Base-by-base conservation (phyloP, 148 eudicot species). In the Camellia granthamiana region DNA sequence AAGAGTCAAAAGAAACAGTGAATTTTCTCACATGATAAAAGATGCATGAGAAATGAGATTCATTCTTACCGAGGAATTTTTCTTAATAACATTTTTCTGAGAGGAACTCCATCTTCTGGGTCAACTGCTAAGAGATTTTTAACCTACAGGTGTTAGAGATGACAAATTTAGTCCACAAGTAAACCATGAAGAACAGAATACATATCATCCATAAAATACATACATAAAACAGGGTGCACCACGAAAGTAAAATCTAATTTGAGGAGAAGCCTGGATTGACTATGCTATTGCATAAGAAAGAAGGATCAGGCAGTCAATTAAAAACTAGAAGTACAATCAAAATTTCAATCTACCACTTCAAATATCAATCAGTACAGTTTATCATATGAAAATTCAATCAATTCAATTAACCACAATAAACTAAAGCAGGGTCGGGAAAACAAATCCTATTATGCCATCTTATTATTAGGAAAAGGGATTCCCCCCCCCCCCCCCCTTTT, bases 111-210 rank as follows among this genome's bases (percentile, higher is more conserved):
- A 84, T 89, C 91, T 56, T 89, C 90, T 43, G 96, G 94, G 81
- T 93, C 89, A 85, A 95, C 94, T 70, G 90, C 84, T 54, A 95
- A 79, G 62, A 93, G 91, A 87, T 90, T 95, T 84, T 95, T 95
- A 77, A 95, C 96, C 98, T 95, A 88, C 80, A 82, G 13, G 55
- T 52, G 69, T 19, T 41, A 75, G 7, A 80, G 74, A 78, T 59
- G 49, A 78, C n/a, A 63, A 77, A 56, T 72, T 64, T 7, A 62
- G 56, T 77, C 18, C 18, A 44, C n/a, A 13, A 7, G 68, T 4
- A 70, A 70, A 54, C 55, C 19, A 73, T 64, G n/a, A 77, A n/a
- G 4, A 80, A 73, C 54, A 71, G 43, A 74, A 46, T 11, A 14
- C 43, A 75, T 3, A 30, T 8, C 43, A 49, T 47, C 19, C 3